These are phyloP conservation scores for Coffea humblotiana DNA, from an alignment of 305 asterid species.

Conservation along the genomic window DNA sequence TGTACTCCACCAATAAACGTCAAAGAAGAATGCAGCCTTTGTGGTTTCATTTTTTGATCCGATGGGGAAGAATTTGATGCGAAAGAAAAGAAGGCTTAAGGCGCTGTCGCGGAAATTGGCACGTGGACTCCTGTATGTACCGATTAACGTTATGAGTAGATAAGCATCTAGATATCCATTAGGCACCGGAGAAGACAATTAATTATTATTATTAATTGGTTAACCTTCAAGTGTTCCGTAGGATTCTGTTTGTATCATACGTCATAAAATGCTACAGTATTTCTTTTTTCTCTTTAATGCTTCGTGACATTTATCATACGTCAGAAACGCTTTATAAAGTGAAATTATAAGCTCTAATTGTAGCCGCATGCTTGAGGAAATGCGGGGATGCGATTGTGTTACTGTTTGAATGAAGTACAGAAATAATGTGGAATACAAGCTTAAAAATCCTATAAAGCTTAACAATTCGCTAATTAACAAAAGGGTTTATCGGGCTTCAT, in stretches of 20 bases:
- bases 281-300: not conserved
- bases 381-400: not conserved
- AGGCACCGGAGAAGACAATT: not conserved
- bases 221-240: not conserved
- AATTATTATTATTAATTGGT: not conserved
- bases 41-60: not conserved
- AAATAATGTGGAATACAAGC: too few relatives aligned
- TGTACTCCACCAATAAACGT: not conserved
- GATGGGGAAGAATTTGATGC: constrained; percentile 1
- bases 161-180: not conserved
- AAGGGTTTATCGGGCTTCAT: too few relatives aligned
- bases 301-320: too few relatives aligned
- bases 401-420: not conserved
- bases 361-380: not conserved
- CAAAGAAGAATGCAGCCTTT: not conserved
- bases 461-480: too few relatives aligned
- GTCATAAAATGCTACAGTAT: not conserved
- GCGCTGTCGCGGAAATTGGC: not conserved
- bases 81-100: not conserved
- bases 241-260: not conserved
- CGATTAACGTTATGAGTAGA: not conserved
- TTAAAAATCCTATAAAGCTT: too few relatives aligned
- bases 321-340: too few relatives aligned
- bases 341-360: not conserved
- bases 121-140: not conserved